Base-by-base conservation (phyloP, 2,329 filamentous ascomycete genomes). In the Aspergillus awamori region DNA sequence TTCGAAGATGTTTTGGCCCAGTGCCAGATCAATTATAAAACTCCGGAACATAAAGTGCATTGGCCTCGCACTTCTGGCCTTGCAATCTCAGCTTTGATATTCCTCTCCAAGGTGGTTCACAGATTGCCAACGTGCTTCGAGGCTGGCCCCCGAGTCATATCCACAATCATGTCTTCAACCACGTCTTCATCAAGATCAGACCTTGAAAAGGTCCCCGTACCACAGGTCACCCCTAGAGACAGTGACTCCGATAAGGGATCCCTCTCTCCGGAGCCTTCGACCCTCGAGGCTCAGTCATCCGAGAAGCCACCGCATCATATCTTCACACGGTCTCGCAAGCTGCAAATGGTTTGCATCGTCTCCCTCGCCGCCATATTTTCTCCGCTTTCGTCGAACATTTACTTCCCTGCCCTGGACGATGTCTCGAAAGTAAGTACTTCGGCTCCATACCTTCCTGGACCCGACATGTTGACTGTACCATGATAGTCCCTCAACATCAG, bases 381-480 rank as follows among this genome's bases (percentile, higher is more conserved):
- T 4, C 79, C 79, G 1, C 66, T 82, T 4, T 77, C 77, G 5
- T 76, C 78, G 6, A 79, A 79, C 59, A 81, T 82, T 53, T 82
- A 82, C 65, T 79, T 82, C 57, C 80, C 80, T 4, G 74, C 78
- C 5, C 67, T 82, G 8, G 66, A 65, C 6, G 53, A 56, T 30
- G 53, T 56, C 10, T 56, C 53, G 17, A 20, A 47, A 10, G 53
- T 55, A 17, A 26, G 53, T 55, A 33, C 26, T 65, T 61, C 4
- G 67, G 72, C 26, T 67, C 71, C 13, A 28, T 68, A 20, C 60
- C 8, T 8, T 22, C 53, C n/a, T 26, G 43, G n/a, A 33, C 13
- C 53, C 15, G 15, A n/a, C 17, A 43, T 13, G 17, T 45, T 55
- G 38, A 55, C 53, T n/a, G 53, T 20, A 33, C 15, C 41, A 15